Evolutionary conservation across 345 rosid species (phyloP).

Genomic region (Cardamine resedifolia): DNA sequence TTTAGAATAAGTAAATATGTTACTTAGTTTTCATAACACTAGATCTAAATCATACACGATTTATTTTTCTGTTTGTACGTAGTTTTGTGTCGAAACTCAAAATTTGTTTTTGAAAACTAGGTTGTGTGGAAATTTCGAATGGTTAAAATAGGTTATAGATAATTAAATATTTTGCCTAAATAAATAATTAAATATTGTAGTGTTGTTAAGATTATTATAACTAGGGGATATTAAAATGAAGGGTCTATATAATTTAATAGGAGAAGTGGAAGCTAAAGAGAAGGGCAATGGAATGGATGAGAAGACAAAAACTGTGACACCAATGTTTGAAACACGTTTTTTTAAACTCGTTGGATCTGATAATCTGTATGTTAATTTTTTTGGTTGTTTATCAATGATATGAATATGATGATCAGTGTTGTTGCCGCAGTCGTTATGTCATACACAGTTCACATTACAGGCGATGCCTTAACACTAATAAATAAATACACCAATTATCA

Average conservation of each 20-base stretch:
- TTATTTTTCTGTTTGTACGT: no score
- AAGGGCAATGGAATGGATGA: background rate
- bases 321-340: background rate
- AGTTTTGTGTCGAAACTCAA: no score
- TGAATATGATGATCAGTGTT: background rate
- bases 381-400: background rate
- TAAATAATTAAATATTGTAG: background rate
- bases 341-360: background rate
- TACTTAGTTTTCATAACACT: no score
- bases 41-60: no score
- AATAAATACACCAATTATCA: no score
- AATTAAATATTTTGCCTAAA: background rate
- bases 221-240: background rate
- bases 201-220: background rate
- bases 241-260: background rate
- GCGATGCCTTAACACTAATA: no score
- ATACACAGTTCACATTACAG: no score
- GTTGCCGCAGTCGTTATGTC: no score
- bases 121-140: no score
- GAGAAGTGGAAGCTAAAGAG: conserved; percentile 13
- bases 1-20: no score
- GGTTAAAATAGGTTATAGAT: no score
- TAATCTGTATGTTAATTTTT: background rate
- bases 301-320: conserved; percentile 4
- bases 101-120: no score